These are phyloP conservation scores for Chlorokybus atmophyticus DNA, from an alignment of 139 green algal species.

Conservation along the genomic window DNA sequence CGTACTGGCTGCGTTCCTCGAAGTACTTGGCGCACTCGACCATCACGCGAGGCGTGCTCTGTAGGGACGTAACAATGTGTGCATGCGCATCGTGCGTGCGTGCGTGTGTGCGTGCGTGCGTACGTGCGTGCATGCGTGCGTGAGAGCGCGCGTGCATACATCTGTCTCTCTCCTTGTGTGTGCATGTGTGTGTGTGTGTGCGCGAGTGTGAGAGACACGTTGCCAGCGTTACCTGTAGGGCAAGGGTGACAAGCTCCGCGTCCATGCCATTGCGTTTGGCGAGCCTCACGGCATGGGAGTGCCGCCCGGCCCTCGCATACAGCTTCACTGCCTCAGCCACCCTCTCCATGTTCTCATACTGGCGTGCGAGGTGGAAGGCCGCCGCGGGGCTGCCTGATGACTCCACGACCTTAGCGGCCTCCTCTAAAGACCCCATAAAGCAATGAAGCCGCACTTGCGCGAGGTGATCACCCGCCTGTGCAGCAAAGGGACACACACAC, in stretches of 20 bases:
- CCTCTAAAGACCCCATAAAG: constrained; percentile 32
- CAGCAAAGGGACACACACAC: too few relatives aligned
- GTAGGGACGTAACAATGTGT: too few relatives aligned
- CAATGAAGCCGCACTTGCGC: constrained; percentile 30
- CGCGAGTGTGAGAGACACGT: too few relatives aligned
- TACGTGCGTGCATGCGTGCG: not conserved
- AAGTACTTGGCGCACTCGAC: constrained; percentile 42
- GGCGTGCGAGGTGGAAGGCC: constrained; percentile 59
- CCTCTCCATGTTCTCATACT: constrained; percentile 43
- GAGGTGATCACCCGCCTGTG: constrained; percentile 39
- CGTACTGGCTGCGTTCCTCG: constrained; percentile 37
- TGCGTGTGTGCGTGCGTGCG: too few relatives aligned
- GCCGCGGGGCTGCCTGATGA: constrained; percentile 32
- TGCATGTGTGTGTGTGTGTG: too few relatives aligned
- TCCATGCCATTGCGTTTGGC: constrained; percentile 28
- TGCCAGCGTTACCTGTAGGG: constrained; percentile 15
- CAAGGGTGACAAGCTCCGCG: constrained; percentile 31
- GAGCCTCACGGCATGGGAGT: constrained; percentile 29
- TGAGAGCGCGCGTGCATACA: not conserved
- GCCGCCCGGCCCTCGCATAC: constrained; percentile 14
- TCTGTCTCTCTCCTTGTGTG: too few relatives aligned
- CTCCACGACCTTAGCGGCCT: constrained; percentile 27
- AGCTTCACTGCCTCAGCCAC: constrained; percentile 24
- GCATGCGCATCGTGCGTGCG: too few relatives aligned
- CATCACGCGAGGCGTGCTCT: constrained; percentile 33